Base-by-base conservation (phyloP, 768 basidiomycete genomes). In the Mycena galopus region DNA sequence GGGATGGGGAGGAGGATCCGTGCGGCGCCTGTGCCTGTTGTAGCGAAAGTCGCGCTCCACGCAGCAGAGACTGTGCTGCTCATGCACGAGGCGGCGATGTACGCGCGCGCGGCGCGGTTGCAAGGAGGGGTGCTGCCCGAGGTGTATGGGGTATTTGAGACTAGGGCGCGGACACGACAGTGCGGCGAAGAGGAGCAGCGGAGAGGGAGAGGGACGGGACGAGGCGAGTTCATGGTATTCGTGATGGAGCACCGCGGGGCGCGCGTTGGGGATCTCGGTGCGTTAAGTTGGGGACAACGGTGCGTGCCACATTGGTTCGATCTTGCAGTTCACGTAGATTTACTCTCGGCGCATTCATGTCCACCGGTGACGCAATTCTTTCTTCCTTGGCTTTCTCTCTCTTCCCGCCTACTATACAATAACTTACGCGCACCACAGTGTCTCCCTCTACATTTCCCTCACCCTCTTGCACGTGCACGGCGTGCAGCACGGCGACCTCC, bases 41-140 rank as follows among this genome's bases (percentile, higher is more conserved):
- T 70, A 10, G 63, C 63, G 23, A 70, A 70, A 25, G 62, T 70
- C 23, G 69, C 69, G 44, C 44, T 70, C 9, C 61, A 57, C 33
- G 30, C 42, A 32, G 53, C 62, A 11, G 69, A 70, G 57, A 44
- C 55, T 25, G 23, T 10, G 7, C 23, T 70, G 9, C 33, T 70
- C 23, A 25, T 63, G 42, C 62, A 65, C 32, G 69, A 70, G 57
- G 69, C 69, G 14, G 42, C 61, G 61, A 51, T 70, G 14, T 70
- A 70, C 47, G 39, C 53, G 29, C 69, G 62, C n/a, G 25, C 63
- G 55, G 29, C 6, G 33, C 32, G 19, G 14, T 11, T 65, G 42
- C 69, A 70, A 32, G 62, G 62, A 42, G 42, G 44, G 30, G 62
- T 19, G 29, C 21, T 70, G 23, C 69, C 69, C 17, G 55, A 55